Conservation (phyloP, 2,329 filamentous ascomycete species). For the Colletotrichum sp. region DNA sequence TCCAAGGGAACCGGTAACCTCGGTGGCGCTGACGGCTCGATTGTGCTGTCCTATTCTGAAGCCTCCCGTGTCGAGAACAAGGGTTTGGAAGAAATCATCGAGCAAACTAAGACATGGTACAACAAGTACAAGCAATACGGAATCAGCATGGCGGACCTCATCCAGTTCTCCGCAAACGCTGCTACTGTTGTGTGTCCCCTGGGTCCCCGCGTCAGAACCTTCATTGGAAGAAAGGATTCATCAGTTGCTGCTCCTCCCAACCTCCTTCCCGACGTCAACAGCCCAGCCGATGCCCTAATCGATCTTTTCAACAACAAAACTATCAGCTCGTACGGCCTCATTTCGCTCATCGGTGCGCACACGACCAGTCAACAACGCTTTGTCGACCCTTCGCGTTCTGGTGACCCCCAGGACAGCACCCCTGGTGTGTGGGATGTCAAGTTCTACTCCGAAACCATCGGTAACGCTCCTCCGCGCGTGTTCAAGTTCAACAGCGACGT, state of each 20-base stretch:
- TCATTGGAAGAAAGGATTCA: slow-evolving; percentile 54
- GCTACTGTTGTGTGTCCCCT: slow-evolving; percentile 51
- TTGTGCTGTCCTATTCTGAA: slow-evolving; percentile 44
- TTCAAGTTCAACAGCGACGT: slow-evolving; percentile 47
- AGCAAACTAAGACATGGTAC: slow-evolving; percentile 41
- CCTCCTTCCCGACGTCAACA: slow-evolving; percentile 46
- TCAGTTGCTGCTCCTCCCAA: slow-evolving; percentile 39
- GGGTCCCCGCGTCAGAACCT: slow-evolving; percentile 52
- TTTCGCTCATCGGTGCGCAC: slow-evolving; percentile 60
- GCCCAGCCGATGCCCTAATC: slow-evolving; percentile 50
- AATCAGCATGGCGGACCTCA: slow-evolving; percentile 57
- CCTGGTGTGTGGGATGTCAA: slow-evolving; percentile 54
- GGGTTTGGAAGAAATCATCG: slow-evolving; percentile 49
- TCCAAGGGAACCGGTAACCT: slow-evolving; percentile 34
- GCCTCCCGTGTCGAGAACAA: slow-evolving; percentile 44
- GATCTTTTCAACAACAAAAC: slow-evolving; percentile 57
- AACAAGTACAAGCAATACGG: slow-evolving; percentile 37
- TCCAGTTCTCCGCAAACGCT: slow-evolving; percentile 55
- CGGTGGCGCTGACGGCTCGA: slow-evolving; percentile 50
- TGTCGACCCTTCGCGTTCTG: slow-evolving; percentile 41
- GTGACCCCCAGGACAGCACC: slow-evolving; percentile 53
- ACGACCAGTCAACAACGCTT: slow-evolving; percentile 53
- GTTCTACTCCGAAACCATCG: slow-evolving; percentile 48
- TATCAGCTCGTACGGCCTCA: slow-evolving; percentile 53
- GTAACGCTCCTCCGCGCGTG: slow-evolving; percentile 35